phyloP scores from a whole-genome alignment of 768 basidiomycete genomes.

The Brasilioporus rufonigricans region DNA sequence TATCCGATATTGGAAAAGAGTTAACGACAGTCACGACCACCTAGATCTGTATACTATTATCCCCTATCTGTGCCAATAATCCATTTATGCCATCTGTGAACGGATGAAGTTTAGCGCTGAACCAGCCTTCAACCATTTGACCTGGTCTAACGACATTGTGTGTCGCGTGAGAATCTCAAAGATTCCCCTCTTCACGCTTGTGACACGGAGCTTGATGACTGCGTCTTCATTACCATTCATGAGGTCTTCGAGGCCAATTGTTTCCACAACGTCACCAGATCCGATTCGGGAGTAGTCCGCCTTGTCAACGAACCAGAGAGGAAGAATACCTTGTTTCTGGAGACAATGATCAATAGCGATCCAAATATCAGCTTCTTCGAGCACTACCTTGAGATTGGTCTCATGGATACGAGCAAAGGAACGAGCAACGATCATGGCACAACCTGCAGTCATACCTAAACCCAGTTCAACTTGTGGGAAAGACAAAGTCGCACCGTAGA shows the following conservation, averaged over 20 bases:
- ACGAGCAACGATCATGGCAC: constrained; percentile 81
- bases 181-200: constrained; percentile 55
- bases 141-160: constrained; percentile 87
- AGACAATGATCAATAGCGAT: constrained; percentile 3
- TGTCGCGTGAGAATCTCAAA: constrained; percentile 77
- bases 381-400: constrained; percentile 85
- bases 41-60: constrained; percentile 2
- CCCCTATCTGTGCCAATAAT: neutral
- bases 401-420: constrained; percentile 99
- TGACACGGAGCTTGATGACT: constrained; percentile 58
- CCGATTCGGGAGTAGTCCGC: constrained; percentile 82
- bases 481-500: constrained; percentile 58
- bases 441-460: constrained; percentile 46
- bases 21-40: constrained; percentile 16
- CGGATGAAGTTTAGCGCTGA: constrained; percentile 90
- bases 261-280: constrained; percentile 79
- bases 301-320: constrained; percentile 91
- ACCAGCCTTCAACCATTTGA: constrained; percentile 87
- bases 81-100: constrained; percentile 40
- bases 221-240: constrained; percentile 45
- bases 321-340: constrained; percentile 96
- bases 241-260: constrained; percentile 74
- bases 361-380: neutral
- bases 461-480: neutral
- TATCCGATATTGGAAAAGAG: constrained; percentile 33